phyloP scores from a whole-genome alignment of 78 protist species.

The Emiliania huxleyi region DNA sequence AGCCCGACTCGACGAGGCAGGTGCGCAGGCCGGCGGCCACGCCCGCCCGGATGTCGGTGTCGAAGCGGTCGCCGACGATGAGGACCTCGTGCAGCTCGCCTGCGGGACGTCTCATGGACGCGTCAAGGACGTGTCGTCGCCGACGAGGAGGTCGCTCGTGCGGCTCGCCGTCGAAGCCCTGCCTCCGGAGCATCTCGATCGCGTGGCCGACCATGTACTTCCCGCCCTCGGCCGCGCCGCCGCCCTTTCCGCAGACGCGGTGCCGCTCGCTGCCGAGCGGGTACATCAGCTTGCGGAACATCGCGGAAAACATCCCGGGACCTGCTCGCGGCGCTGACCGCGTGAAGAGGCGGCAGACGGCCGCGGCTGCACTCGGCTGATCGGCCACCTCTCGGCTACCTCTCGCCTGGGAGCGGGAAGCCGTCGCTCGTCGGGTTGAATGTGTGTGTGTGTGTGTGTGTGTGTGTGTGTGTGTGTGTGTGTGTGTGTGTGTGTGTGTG shows the following conservation, averaged over 20 bases:
- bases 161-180: background rate
- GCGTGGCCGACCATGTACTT: background rate
- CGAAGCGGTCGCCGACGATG: constrained; percentile 1
- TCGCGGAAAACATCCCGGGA: background rate
- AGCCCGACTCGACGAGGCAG: background rate
- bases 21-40: background rate
- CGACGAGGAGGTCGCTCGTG: no score
- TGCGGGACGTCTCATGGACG: no score
- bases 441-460: no score
- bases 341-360: no score
- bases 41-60: constrained; percentile 14
- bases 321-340: no score
- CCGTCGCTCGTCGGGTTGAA: no score
- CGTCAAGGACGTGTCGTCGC: no score
- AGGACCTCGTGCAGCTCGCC: background rate
- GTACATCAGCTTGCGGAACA: background rate
- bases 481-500: no score
- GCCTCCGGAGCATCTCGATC: background rate
- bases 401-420: no score
- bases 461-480: no score
- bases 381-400: no score
- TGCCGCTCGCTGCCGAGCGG: background rate
- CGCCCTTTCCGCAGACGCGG: background rate
- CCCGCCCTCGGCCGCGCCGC: background rate
- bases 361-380: no score